Evolutionary conservation across 306 rosid genomes (phyloP).

Genomic region (Trifolium fragiferum): DNA sequence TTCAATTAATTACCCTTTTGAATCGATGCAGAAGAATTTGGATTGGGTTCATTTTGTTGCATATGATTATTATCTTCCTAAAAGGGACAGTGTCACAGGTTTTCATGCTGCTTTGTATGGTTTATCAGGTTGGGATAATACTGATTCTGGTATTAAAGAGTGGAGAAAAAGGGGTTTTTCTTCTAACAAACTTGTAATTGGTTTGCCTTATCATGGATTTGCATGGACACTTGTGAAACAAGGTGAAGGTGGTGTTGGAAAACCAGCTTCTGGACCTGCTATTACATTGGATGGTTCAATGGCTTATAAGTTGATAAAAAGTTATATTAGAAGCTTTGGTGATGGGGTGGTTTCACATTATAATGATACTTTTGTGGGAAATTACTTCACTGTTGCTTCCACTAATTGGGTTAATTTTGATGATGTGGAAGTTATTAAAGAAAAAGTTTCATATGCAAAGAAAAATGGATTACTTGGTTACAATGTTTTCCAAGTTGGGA

Average conservation of each 20-base stretch:
- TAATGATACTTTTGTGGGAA: slow-evolving; percentile 52
- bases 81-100: slow-evolving; percentile 32
- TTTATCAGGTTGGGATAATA: slow-evolving; percentile 38
- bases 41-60: slow-evolving; percentile 55
- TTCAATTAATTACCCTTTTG: slow-evolving; percentile 46
- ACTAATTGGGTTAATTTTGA: slow-evolving; percentile 57
- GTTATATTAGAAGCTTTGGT: slow-evolving; percentile 48
- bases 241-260: slow-evolving; percentile 41
- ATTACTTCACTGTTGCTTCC: slow-evolving; percentile 47
- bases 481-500: slow-evolving; percentile 55
- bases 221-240: slow-evolving; percentile 51
- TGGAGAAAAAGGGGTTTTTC: slow-evolving; percentile 53
- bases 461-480: slow-evolving; percentile 59
- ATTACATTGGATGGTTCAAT: slow-evolving; percentile 48
- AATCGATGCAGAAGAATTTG: slow-evolving; percentile 49
- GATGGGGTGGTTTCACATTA: slow-evolving; percentile 34
- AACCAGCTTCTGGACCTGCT: slow-evolving; percentile 50
- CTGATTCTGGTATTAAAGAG: slow-evolving; percentile 54
- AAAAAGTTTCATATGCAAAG: slow-evolving; percentile 60
- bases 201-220: slow-evolving; percentile 61
- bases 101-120: slow-evolving; percentile 59
- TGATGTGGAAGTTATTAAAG: slow-evolving; percentile 53
- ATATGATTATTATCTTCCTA: slow-evolving; percentile 47
- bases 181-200: slow-evolving; percentile 49
- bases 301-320: slow-evolving; percentile 47